Evolutionary conservation across 345 rosid genomes (phyloP), one percentile per base, ranked within the genome.

Genomic region (Fremontodendron californicum): DNA sequence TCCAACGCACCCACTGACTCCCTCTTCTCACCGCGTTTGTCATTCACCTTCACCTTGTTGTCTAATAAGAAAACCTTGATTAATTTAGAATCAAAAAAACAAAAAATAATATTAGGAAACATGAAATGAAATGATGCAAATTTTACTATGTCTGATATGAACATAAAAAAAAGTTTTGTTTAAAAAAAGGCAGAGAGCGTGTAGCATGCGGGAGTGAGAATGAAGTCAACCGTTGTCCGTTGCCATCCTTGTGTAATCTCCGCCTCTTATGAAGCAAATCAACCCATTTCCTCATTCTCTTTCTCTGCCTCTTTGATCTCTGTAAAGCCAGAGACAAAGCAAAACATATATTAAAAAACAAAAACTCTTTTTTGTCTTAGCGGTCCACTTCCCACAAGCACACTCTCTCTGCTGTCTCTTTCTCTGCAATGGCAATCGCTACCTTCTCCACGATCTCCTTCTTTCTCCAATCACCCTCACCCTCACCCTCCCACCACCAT

Each of bases 361-460:
- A n/a, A n/a, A n/a, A 3, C 43, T 54, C 16, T 18, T 31, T 42
- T 67, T 23, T 10, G 2, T 15, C 35, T 43, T 67, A 3, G 8
- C 2, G n/a, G 13, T 42, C 8, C 11, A 0, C 0, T 35, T 1
- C 46, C 46, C 15, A 65, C 48, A n/a, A 65, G n/a, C n/a, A n/a
- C 25, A 23, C 40, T 3, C 23, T 48, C 74, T 15, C 18, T 25
- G 45, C 73, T 0, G 48, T 8, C 19, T n/a, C 18, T 73, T 31
- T 73, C 52, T 40, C 18, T 66, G 16, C 63, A 33, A 86, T 86
- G 88, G 84, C 87, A 16, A 27, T 76, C 39, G 78, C 85, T 75
- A 48, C 78, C 84, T 75, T 84, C 78, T 80, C 84, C 12, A 43
- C 78, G 11, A 40, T 40, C 63, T 65, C 81, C 77, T 12, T 77